phyloP scores from a whole-genome alignment of 768 basidiomycete species.

The Cubamyces sp. region DNA sequence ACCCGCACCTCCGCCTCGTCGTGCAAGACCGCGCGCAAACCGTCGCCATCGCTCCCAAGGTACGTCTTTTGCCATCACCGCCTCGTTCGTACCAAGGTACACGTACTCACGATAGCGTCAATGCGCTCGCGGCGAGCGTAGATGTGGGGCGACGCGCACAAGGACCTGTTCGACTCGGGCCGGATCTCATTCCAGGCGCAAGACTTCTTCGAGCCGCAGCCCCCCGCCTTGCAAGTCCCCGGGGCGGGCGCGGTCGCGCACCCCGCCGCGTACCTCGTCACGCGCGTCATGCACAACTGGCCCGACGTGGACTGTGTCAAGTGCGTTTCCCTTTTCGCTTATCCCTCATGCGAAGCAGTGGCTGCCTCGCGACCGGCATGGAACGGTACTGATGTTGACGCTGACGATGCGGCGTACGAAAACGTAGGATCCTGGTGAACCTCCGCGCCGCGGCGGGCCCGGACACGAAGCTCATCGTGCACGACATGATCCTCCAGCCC shows the following conservation, averaged over 20 bases:
- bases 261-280: constrained; percentile 9
- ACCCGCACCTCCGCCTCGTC: constrained; percentile 16
- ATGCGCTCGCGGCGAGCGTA: too few species aligned
- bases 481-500: too few species aligned
- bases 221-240: background rate
- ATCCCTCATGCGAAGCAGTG: too few species aligned
- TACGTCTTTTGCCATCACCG: background rate
- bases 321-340: background rate
- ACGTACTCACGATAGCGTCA: too few species aligned
- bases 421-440: too few species aligned
- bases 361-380: too few species aligned
- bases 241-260: background rate
- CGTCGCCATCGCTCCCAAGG: constrained; percentile 41
- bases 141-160: constrained; percentile 5
- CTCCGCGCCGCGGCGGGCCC: too few species aligned
- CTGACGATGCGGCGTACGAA: too few species aligned
- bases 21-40: constrained; percentile 18
- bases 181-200: constrained; percentile 7
- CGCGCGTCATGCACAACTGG: constrained; percentile 19
- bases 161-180: constrained; percentile 12
- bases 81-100: too few species aligned
- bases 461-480: too few species aligned
- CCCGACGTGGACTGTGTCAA: constrained; percentile 5
- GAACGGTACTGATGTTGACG: too few species aligned
- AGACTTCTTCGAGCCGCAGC: constrained; percentile 21